Evolutionary conservation across 805 yeast species (phyloP).

Genomic region (Ogataea saltuana): DNA sequence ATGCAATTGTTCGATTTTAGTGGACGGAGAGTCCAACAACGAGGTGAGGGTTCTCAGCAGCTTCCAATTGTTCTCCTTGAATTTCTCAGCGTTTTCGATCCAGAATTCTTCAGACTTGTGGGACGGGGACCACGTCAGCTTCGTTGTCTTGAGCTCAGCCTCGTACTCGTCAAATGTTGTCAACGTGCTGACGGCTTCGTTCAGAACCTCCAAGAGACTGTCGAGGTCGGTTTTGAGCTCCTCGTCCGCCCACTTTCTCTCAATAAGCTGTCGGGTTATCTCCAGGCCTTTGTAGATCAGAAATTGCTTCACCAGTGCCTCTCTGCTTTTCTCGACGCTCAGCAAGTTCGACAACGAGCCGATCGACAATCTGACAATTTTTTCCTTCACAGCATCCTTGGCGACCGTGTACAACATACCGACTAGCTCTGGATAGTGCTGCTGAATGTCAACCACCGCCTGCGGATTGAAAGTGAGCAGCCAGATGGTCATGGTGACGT

Average conservation of each 20-base stretch:
- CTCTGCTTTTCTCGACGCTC: conserved; percentile 40
- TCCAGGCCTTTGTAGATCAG: conserved; percentile 74
- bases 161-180: conserved; percentile 92
- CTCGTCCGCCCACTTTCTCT: conserved; percentile 92
- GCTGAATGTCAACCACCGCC: conserved; percentile 49
- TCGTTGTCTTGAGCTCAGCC: conserved; percentile 77
- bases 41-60: conserved; percentile 61
- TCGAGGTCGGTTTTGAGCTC: conserved; percentile 78
- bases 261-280: conserved; percentile 65
- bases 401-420: conserved; percentile 57
- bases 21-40: conserved; percentile 42
- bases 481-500: conserved; percentile 80
- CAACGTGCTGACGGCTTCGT: conserved; percentile 71
- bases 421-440: conserved; percentile 54
- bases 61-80: conserved; percentile 78
- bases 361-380: conserved; percentile 81
- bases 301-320: conserved; percentile 60
- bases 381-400: conserved; percentile 86
- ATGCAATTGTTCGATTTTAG: conserved; percentile 33
- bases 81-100: conserved; percentile 75
- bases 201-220: conserved; percentile 57
- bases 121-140: conserved; percentile 87
- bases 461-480: conserved; percentile 70
- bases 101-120: conserved; percentile 88
- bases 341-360: conserved; percentile 69